Evolutionary conservation across 2,329 filamentous ascomycete genomes (phyloP), one percentile per base, ranked within the genome.

Genomic region (Aspergillus niger): DNA sequence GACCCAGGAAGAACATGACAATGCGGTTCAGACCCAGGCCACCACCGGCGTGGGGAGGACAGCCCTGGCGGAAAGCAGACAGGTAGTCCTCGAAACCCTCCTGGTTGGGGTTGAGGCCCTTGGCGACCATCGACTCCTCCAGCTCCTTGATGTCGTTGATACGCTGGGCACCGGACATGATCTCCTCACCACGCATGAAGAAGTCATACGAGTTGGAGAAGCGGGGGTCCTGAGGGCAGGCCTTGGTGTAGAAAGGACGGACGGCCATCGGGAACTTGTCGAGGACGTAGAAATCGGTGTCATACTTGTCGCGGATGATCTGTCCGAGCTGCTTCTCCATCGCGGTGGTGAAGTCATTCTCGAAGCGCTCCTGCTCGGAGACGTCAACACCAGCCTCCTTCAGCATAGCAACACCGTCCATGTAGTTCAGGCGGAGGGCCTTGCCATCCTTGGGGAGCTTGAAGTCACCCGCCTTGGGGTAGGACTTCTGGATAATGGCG

Each of bases 201-300:
- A 89, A 87, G 74, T 89, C 86, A 75, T 88, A 89, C 3, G 83
- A 86, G 78, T 89, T 88, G 47, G 83, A 91, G 65, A 91, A 84
- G 38, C 82, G 82, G 58, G 85, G 82, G 69, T 90, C 85, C 47
- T 85, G 80, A 2, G 86, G 85, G 72, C 91, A 90, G 57, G 91
- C 87, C 81, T 94, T 91, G 63, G 94, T 92, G 79, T 97, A 98
- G 79, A 97, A 97, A 5, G 94, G 94, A 30, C 95, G 87, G 20
- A 95, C 91, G 39, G 83, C 82, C 76, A 95, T 88, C 48, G 95
- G 95, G 83, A 97, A 99, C 79, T 98, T 95, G 82, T 98, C 94
- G 64, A 99, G 85, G 22, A 96, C 89, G 81, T 97, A 98, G 81
- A 98, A 98, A 80, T 99, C 95, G 62, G 92, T 95, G 74, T 90